Percentiles rank a stretch among this genome's conserved stretches.
Evolutionary conservation across 257 asterid species (phyloP).

Genomic region (Petunia secreta): DNA sequence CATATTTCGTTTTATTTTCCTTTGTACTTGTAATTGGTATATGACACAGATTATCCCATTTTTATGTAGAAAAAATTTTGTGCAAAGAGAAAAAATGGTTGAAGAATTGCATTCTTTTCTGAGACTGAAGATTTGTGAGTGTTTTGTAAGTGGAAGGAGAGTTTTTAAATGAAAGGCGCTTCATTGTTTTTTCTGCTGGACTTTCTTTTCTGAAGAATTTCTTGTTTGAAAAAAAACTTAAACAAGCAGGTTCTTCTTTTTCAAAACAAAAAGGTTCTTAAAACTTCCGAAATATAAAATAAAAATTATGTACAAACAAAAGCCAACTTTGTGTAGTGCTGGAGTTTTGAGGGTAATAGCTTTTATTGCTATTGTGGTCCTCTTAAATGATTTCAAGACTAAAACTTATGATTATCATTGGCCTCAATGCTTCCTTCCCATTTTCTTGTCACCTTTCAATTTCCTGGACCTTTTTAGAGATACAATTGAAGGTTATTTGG

Average conservation of each 20-base stretch:
- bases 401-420: conserved; percentile 7
- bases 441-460: conserved; percentile 16
- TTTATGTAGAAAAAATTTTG: conserved; percentile 4
- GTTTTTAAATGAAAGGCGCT: neutral
- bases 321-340: conserved; percentile 2
- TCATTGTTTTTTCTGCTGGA: neutral
- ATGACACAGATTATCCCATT: neutral
- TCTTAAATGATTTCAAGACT: neutral
- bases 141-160: conserved; percentile 16
- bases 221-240: neutral
- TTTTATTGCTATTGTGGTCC: conserved; percentile 19
- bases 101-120: neutral
- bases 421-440: neutral
- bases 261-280: neutral
- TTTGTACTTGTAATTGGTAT: neutral
- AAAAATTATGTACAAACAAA: neutral
- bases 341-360: conserved; percentile 9
- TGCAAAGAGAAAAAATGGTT: conserved; percentile 7
- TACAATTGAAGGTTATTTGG: conserved; percentile 28
- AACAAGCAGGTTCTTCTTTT: neutral
- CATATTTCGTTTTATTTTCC: neutral
- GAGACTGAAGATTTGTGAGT: neutral
- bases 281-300: neutral
- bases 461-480: conserved; percentile 20
- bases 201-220: neutral